Evolutionary conservation across 164 flowering plant species (phyloP), one percentile per base, ranked within the genome.

Genomic region (Tinospora cordifolia): DNA sequence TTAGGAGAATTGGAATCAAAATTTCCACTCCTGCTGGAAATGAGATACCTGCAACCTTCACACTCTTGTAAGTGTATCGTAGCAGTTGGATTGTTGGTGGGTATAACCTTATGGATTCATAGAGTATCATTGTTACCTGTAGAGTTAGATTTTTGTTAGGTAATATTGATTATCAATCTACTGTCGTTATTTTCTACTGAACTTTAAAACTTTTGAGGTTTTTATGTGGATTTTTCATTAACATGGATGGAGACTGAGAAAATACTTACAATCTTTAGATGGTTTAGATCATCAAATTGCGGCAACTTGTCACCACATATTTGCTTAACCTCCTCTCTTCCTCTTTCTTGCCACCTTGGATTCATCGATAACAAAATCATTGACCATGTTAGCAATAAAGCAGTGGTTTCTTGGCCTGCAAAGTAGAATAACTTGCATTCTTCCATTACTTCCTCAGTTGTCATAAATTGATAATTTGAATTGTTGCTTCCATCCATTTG

Each of bases 71-170:
- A 22, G 70, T 75, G 9, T 12, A 0, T 70, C 81, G 71, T 24
- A 14, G 8, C 1, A 75, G 63, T 24, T 13, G 0, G 2, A 54
- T 41, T 41, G 46, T 27, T 22, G 78, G 78, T 22, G 78, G 67
- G 30, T 79, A 73, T 47, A 79, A 38, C 39, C 81, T 75, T 26
- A 79, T 60, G 22, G 73, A 76, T 66, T 79, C 81, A 66, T 67
- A 21, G 19, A 79, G 26, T 3, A 79, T 79, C 75, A 79, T 67
- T 0, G 26, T 66, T 10, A 79, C 69, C 79, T 79, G 68, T 19
- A 65, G 8, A 30, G 4, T 30, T 30, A 30, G 4, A 30, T 30
- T 30, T 30, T 30, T 30, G 36, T 2, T 1, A 30, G 36, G 36
- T 30, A 30, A 30, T 4, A 30, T 2, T 30, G 36, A 30, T 30